Evolutionary conservation across 1,284 basidiomycete genomes (phyloP), one percentile per base, ranked within the genome.

Genomic region (Cryptococcus floricola): DNA sequence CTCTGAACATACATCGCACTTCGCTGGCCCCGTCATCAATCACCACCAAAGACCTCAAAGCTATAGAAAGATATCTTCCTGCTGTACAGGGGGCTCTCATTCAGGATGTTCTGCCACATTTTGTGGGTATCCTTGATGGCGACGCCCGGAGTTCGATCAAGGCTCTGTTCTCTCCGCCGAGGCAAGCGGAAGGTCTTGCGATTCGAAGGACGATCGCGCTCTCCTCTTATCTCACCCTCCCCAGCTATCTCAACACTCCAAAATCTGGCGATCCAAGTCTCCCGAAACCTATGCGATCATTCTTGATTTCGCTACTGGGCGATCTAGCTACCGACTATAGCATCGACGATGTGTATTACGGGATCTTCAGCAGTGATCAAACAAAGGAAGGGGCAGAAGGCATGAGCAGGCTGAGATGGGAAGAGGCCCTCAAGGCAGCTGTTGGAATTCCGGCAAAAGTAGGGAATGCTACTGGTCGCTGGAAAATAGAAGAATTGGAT

Each of bases 321-420:
- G 78, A 74, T 19, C 78, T 93, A 8, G 68, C 80, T 3, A 75
- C 69, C 46, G 77, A 82, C 37, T 91, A 89, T 67, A 82, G 87
- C 5, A 74, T 92, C 47, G 86, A 89, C 62, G 79, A 84, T 42
- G 69, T 91, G 18, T 83, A 86, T 68, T 65, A 73, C 18, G 77
- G 81, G 18, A 66, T 86, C 2, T 83, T 51, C n/a, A 25, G 27
- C 5, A 82, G 67, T 18, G 28, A 43, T 6, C 61, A 41, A 23
- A 23, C 39, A 8, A 50, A 25, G 16, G 49, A 19, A 12, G 44
- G 48, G 37, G 42, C 28, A 18, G 62, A 58, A 42, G 51, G 52
- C 3, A 54, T 53, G 31, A 60, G 60, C 41, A 52, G 47, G 7
- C 59, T 72, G 10, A 48, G 61, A 16, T 77, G 75, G 75, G 74